Base-by-base conservation (phyloP, 2,329 filamentous ascomycete species). In the Penicillium crustosum region DNA sequence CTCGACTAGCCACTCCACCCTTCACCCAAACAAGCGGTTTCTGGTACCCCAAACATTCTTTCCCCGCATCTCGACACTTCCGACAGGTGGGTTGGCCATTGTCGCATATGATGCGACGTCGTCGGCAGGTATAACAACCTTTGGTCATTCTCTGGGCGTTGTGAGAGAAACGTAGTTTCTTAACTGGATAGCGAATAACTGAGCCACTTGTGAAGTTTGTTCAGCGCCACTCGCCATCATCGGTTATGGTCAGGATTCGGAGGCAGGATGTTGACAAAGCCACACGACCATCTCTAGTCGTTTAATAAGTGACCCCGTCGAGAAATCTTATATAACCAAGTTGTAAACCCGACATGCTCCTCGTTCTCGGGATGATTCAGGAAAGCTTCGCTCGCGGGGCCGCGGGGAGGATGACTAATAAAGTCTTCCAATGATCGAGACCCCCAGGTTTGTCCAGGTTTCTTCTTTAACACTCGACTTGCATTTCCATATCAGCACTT, bases 91-190 rank as follows among this genome's bases (percentile, higher is more conserved):
- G 76, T 49, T 71, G 68, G 58, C 71, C 73, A 69, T 75, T 75
- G 58, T 78, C 76, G 70, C 76, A 78, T 53, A 72, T 75, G 35
- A 78, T 73, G 65, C 76, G 75, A 57, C 74, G 75, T 54, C 76
- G 76, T 57, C 76, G 75, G 64, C 76, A 78, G 59, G 75, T 77
- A 64, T 78, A 77, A 57, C 76, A 78, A 53, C 74, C 74, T 66
- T 75, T 75, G 50, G 69, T 72, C 74, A 76, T 76, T 67, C 58
- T 66, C 54, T 51, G 36, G 27, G 15, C 19, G 31, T 27, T n/a
- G 29, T 29, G 41, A 45, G 39, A 47, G 10, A 50, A 47, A 44
- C n/a, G 55, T 36, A 21, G 35, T 45, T 49, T 39, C 44, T 52
- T 50, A 47, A 50, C 10, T 61, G 55, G 54, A 54, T 60, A 59